A percentile compares a stretch with the other conserved stretches of the same genome.
Conservation (phyloP, 106 monocot species). For the Allium fistulosum region DNA sequence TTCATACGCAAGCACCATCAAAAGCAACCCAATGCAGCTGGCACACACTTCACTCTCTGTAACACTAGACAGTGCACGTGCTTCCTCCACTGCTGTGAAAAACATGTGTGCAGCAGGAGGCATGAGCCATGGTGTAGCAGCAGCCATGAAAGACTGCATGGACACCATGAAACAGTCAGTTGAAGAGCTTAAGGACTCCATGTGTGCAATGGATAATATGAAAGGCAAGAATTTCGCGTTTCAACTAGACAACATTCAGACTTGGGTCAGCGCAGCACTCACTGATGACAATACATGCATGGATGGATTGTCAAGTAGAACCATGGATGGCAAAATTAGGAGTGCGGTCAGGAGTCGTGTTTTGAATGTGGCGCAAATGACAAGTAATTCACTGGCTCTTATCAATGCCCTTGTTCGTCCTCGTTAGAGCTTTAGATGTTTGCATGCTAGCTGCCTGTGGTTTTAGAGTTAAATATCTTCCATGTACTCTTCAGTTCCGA, state of each 20-base stretch:
- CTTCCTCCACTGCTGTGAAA: conserved; percentile 4
- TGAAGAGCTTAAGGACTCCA: conserved; percentile 19
- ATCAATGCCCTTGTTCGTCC: conserved; percentile 14
- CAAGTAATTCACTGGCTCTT: conserved; percentile 34
- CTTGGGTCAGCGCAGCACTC: conserved; percentile 50
- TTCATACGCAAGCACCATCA: conserved; percentile 17
- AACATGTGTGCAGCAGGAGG: neutral
- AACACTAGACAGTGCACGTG: conserved; percentile 11
- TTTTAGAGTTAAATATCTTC: too few species aligned
- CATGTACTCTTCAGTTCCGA: too few species aligned
- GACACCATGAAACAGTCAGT: conserved; percentile 9
- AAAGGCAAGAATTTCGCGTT: conserved; percentile 5
- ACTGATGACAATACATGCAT: conserved; percentile 44
- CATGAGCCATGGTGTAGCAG: conserved; percentile 7
- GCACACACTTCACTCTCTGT: conserved; percentile 19
- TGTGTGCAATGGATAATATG: conserved; percentile 12
- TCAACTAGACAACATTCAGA: conserved; percentile 26
- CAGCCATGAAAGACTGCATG: conserved; percentile 24
- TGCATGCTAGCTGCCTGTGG: too few species aligned
- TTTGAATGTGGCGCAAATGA: conserved; percentile 23
- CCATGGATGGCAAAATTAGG: conserved; percentile 10
- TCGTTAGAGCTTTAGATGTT: too few species aligned
- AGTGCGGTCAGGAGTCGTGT: conserved; percentile 17
- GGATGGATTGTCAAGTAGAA: conserved; percentile 21
- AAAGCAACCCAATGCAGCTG: conserved; percentile 14